These are phyloP conservation scores for Trametes pubescens DNA, from an alignment of 1,284 basidiomycete species.

Conservation along the genomic window DNA sequence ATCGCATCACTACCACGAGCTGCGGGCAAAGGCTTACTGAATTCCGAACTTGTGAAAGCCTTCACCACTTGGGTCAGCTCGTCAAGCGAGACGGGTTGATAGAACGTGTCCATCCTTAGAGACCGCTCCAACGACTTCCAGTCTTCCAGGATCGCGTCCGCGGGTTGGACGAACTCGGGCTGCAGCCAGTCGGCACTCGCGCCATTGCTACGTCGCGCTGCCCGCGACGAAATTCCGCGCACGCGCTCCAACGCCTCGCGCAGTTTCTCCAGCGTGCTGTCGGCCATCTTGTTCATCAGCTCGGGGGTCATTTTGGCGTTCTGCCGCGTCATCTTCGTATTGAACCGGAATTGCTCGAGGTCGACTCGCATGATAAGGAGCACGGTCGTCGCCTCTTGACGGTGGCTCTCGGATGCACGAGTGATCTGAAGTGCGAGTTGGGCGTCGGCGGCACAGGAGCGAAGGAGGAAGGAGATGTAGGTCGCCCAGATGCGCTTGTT, in stretches of 20 bases:
- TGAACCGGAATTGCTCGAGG: slow-evolving; percentile 48
- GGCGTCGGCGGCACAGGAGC: slow-evolving; percentile 52
- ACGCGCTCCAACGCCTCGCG: background rate
- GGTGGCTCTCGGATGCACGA: slow-evolving; percentile 48
- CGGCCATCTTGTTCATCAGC: slow-evolving; percentile 13
- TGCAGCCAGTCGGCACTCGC: slow-evolving; percentile 45
- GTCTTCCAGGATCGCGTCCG: slow-evolving; percentile 46
- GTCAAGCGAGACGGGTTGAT: slow-evolving; percentile 54
- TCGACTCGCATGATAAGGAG: slow-evolving; percentile 48
- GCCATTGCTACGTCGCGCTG: slow-evolving; percentile 23
- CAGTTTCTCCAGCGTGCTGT: slow-evolving; percentile 16
- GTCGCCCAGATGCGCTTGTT: slow-evolving; percentile 46
- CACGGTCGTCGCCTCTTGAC: slow-evolving; percentile 44
- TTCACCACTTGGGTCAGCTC: slow-evolving; percentile 57
- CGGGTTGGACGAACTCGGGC: slow-evolving; percentile 43
- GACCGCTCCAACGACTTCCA: slow-evolving; percentile 46
- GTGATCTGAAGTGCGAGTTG: slow-evolving; percentile 49
- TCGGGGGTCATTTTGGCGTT: slow-evolving; percentile 36
- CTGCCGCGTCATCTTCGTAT: slow-evolving; percentile 51
- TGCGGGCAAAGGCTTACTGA: slow-evolving; percentile 45
- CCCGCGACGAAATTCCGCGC: background rate
- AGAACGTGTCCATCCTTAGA: slow-evolving; percentile 47
- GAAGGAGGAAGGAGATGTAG: slow-evolving; percentile 51
- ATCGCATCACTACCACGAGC: slow-evolving; percentile 6
- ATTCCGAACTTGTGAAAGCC: slow-evolving; percentile 45